A percentile compares a stretch with the other conserved stretches of the same genome.
These are phyloP conservation scores for Rhododendron henanense DNA, from an alignment of 148 eudicot genomes.

Conservation along the genomic window DNA sequence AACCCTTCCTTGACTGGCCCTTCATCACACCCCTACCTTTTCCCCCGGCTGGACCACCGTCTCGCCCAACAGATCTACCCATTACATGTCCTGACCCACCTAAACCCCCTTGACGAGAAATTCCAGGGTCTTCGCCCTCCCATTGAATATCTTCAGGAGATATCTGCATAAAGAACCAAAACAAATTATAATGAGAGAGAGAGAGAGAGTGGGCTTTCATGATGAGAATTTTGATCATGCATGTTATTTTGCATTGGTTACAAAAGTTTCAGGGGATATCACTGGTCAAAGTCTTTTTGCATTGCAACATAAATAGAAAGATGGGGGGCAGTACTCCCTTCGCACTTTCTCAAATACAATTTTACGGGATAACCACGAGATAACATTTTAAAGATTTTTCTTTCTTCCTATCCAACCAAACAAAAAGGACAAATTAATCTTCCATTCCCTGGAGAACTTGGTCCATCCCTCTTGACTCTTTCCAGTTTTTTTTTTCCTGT, in stretches of 20 bases:
- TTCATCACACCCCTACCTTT: slow-evolving; percentile 50
- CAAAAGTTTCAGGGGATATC: background rate
- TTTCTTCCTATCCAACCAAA: background rate
- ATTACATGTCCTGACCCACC: slow-evolving; percentile 37
- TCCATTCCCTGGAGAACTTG: background rate
- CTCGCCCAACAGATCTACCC: slow-evolving; percentile 42
- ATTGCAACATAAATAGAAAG: background rate
- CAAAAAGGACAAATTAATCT: background rate
- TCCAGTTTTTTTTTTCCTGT: background rate
- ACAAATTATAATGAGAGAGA: background rate
- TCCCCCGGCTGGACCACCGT: slow-evolving; percentile 38
- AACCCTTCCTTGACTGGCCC: slow-evolving; percentile 43
- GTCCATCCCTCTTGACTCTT: background rate
- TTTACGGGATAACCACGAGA: background rate
- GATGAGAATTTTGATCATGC: background rate
- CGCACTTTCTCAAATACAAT: background rate
- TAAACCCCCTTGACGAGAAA: slow-evolving; percentile 44
- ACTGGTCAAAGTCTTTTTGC: background rate
- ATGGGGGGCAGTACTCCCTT: background rate
- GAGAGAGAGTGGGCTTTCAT: background rate
- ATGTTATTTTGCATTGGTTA: background rate
- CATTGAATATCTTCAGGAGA: slow-evolving; percentile 67
- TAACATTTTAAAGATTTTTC: background rate
- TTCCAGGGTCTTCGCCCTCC: slow-evolving; percentile 64
- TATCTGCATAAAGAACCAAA: slow-evolving; percentile 29